Conservation (phyloP, 1,139 yeast genomes). For the Magnusiomyces magnusii region DNA sequence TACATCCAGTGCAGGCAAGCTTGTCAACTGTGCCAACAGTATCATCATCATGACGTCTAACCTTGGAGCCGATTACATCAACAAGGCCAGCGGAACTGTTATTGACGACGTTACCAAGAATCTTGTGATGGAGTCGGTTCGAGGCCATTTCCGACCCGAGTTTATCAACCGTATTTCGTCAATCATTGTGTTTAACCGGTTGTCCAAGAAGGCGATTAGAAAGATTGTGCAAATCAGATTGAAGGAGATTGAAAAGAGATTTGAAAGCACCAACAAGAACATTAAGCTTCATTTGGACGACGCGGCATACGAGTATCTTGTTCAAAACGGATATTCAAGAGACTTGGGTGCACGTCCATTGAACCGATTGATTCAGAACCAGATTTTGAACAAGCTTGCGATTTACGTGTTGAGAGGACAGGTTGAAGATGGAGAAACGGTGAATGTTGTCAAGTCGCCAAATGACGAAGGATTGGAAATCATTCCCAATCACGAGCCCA, state of each 20-base stretch:
- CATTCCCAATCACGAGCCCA: conserved; percentile 67
- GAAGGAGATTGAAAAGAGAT: conserved; percentile 75
- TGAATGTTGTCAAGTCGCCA: conserved; percentile 47
- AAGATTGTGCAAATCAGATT: conserved; percentile 85
- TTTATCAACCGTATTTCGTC: conserved; percentile 93
- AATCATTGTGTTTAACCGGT: conserved; percentile 84
- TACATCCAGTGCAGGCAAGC: conserved; percentile 89
- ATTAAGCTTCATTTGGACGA: conserved; percentile 61
- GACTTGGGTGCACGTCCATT: conserved; percentile 98
- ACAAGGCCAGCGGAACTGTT: conserved; percentile 57
- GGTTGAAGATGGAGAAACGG: conserved; percentile 79
- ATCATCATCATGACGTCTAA: conserved; percentile 96
- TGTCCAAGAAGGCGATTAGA: conserved; percentile 83
- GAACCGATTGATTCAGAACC: conserved; percentile 86
- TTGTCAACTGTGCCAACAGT: conserved; percentile 85
- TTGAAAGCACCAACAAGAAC: conserved; percentile 73
- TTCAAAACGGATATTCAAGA: conserved; percentile 73
- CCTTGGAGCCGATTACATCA: conserved; percentile 88
- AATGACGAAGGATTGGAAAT: conserved; percentile 58
- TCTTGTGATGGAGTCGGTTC: conserved; percentile 58
- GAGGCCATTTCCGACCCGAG: conserved; percentile 93
- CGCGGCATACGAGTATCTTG: conserved; percentile 69
- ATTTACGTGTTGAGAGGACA: conserved; percentile 82
- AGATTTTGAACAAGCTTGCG: conserved; percentile 74
- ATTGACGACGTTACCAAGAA: conserved; percentile 13